Evolutionary conservation across 345 rosid species (phyloP).

Genomic region (Eucalyptus guilfoylei): DNA sequence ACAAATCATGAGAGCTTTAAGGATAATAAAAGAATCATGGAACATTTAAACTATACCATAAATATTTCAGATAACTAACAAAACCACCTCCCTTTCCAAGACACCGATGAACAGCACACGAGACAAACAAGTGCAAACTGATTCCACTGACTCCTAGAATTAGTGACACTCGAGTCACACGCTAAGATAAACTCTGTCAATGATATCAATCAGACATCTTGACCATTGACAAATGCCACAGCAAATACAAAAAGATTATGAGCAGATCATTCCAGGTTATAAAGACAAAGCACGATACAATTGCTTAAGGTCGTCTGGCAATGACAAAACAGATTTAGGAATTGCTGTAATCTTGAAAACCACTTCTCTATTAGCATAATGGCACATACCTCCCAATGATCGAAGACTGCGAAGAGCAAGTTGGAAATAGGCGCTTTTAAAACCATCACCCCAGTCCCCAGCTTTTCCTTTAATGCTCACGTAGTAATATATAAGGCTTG

Average conservation of each 20-base stretch:
- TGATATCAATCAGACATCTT: not conserved
- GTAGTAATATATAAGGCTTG: slow-evolving; percentile 94
- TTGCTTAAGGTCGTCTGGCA: not conserved
- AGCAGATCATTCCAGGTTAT: not conserved
- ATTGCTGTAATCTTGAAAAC: not conserved
- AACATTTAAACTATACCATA: not conserved
- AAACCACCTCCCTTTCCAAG: not conserved
- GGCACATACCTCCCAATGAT: slow-evolving; percentile 80
- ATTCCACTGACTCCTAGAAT: not conserved
- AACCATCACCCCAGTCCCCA: slow-evolving; percentile 99
- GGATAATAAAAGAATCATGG: not conserved
- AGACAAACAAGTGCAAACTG: not conserved
- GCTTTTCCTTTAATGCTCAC: slow-evolving; percentile 98
- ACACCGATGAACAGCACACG: not conserved
- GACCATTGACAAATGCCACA: not conserved
- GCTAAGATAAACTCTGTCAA: not conserved
- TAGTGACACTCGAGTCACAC: not conserved
- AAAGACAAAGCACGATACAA: not conserved
- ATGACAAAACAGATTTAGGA: not conserved
- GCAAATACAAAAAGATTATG: not conserved
- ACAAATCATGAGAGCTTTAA: not conserved
- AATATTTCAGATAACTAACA: not conserved
- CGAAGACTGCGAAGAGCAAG: slow-evolving; percentile 99
- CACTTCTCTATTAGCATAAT: not conserved
- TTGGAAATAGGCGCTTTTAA: slow-evolving; percentile 99